A percentile compares a stretch with the other conserved stretches of the same genome.
Conservation (phyloP, 2,329 filamentous ascomycete genomes). For the Penicillium sp. region DNA sequence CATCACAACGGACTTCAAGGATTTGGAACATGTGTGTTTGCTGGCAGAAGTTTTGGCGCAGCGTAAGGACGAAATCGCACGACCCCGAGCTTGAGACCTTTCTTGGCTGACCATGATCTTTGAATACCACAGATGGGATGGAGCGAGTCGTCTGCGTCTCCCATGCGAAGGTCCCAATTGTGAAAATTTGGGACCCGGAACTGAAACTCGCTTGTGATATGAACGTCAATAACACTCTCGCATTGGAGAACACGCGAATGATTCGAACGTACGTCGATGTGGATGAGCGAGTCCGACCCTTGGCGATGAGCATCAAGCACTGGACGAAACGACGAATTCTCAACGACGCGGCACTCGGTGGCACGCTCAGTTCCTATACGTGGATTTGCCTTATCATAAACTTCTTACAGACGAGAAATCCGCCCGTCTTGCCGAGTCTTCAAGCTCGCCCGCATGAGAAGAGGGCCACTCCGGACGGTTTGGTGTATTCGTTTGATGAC, state of each 20-base stretch:
- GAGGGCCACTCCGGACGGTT: constrained; percentile 62
- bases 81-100: neutral
- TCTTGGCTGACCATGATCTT: constrained; percentile 13
- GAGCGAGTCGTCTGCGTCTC: constrained; percentile 93
- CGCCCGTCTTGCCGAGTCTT: constrained; percentile 80
- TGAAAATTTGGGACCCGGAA: constrained; percentile 98
- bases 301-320: constrained; percentile 97
- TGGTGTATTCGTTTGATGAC: constrained; percentile 79
- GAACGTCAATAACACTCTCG: constrained; percentile 97
- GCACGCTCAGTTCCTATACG: constrained; percentile 95
- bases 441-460: constrained; percentile 71
- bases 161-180: constrained; percentile 94
- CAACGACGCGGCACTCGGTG: constrained; percentile 96
- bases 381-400: constrained; percentile 99
- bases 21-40: constrained; percentile 85
- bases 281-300: constrained; percentile 82
- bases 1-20: constrained; percentile 88
- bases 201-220: constrained; percentile 88
- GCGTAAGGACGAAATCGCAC: constrained; percentile 59
- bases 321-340: constrained; percentile 92
- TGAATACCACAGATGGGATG: constrained; percentile 75
- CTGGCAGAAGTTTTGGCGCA: constrained; percentile 83
- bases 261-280: constrained; percentile 95
- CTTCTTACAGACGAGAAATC: constrained; percentile 84
- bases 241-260: constrained; percentile 96